Base-by-base conservation (phyloP, 345 rosid genomes). In the Brassica rapa region DNA sequence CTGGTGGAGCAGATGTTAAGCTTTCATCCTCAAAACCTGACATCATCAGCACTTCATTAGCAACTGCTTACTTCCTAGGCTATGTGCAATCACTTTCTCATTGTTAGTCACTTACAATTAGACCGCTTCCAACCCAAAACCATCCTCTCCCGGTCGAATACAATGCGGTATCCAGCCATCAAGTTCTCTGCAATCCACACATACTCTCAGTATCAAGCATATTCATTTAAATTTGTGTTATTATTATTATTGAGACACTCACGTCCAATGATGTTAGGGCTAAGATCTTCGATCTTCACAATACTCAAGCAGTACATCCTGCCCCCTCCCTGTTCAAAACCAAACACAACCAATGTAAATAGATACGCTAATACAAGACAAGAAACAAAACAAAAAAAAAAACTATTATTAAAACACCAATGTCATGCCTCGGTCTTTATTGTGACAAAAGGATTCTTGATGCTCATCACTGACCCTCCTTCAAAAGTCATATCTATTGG, bases 201-300 rank as follows among this genome's bases (percentile, higher is more conserved):
- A 79, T 57, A 25, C 9, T 24, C 73, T 33, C 65, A 46, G 39
- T 46, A 49, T 14, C 11, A 49, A 24, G 23, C 4, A 53, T 21
- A 57, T 15, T 59, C 41, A 63, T 21, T 33, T 7, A 66, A 39
- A 33, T 3, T 29, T 49, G 25, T 24, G 57, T 23, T 23, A 55
- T n/a, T 15, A 4, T 46, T 56, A 60, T 12, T 46, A 37, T 15
- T 15, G 24, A 69, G 78, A 81, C 72, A 86, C 98, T 90, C 79
- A 93, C 97, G 97, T 81, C 97, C 98, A 15, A 94, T 89, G 78
- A 92, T 83, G 68, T 94, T 88, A 46, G 85, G 70, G 35, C 81
- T 51, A 59, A 82, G 29, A 33, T 23, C 24, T 23, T 41, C 83
- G 57, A 90, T 86, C 56, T 83, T 92, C 71, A 94, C 83, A 30